Evolutionary conservation across 2,329 filamentous ascomycete species (phyloP), one percentile per base, ranked within the genome.

Genomic region (Aciculosporium take): DNA sequence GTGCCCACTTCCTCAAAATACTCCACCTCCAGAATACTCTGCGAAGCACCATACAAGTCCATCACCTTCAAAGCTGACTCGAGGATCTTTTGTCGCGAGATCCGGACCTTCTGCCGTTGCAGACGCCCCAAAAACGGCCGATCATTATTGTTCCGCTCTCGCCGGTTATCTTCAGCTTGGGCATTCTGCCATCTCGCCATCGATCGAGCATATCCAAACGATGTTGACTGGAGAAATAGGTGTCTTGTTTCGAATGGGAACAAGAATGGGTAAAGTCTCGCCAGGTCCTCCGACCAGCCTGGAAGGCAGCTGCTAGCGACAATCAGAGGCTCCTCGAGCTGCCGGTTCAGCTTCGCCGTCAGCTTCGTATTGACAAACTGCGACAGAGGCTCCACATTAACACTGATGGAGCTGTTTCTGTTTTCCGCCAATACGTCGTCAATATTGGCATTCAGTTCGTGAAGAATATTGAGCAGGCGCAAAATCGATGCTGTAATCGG

Each of bases 1-100:
- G 93, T 98, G 43, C 91, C 91, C 18, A 98, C 91, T 63, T 98
- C 91, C 54, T 96, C 91, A 51, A 98, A 98, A 56, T 98, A 98
- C 55, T 98, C 93, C 2, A 98, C 89, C 56, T 98, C 91, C 1
- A 98, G 66, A 23, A 96, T 84, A 57, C 89, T 96, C 45, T 94
- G 85, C 1, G 89, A 94, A n/a, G 85, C 85, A 1, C 91, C 91
- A 53, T 98, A 98, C 3, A 96, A 74, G 52, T 98, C 89, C 89
- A 98, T 96, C 24, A 98, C 91, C 62, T 98, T 98, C 59, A 96
- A 71, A 0, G 91, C 91, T 12, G 91, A 96, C 58, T 98, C 91
- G 7, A 98, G 70, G 35, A 98, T 95, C 53, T 93, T 87, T n/a
- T 77, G 78, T 33, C 91, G 78, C 5, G 89, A 94, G 46, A 98